Evolutionary conservation across 2,329 filamentous ascomycete genomes (phyloP), one percentile per base, ranked within the genome.

Genomic region (Beauveria pseudobassiana): DNA sequence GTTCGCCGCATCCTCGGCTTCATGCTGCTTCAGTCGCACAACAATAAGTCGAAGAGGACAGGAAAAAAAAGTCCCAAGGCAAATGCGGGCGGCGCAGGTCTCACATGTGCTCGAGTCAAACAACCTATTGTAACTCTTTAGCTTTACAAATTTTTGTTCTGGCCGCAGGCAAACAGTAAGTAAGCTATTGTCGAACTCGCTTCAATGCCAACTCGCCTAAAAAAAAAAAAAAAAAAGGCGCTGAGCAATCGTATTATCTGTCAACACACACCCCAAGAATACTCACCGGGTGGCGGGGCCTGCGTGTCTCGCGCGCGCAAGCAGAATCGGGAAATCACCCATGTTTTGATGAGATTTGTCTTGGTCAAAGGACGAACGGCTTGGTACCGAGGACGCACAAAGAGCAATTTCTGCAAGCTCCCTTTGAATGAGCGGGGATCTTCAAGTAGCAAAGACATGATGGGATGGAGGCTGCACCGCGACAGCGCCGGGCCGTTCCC

Each of bases 81-180:
- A 30, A 30, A 40, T 22, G 50, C 50, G 49, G 49, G 50, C 58
- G 58, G 40, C 20, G 38, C 10, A 16, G 49, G 58, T 60, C 58
- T 60, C 58, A 53, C 58, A 60, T 60, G 58, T 51, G 58, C 58
- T 52, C 49, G 50, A 60, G 58, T 50, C 58, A 60, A 40, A 38
- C 34, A 38, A 38, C 12, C 12, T 14, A 14, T 12, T 14, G 12
- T 5, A 38, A 34, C 10, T 12, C 4, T 14, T 34, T 34, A 34
- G 30, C 12, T 34, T 34, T 34, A 22, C 20, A 9, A 7, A 18
- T 9, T 48, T 30, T 49, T 42, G 9, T 50, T 18, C 2, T 18
- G 9, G 22, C 46, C 30, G 8, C 20, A 38, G n/a, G 57, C 57
- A 59, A 59, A 59, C 57, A 59, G 14, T 45, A 46, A 46, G 10